These are phyloP conservation scores for Colletotrichum acutatum DNA, from an alignment of 2,329 filamentous ascomycete genomes.

Conservation along the genomic window DNA sequence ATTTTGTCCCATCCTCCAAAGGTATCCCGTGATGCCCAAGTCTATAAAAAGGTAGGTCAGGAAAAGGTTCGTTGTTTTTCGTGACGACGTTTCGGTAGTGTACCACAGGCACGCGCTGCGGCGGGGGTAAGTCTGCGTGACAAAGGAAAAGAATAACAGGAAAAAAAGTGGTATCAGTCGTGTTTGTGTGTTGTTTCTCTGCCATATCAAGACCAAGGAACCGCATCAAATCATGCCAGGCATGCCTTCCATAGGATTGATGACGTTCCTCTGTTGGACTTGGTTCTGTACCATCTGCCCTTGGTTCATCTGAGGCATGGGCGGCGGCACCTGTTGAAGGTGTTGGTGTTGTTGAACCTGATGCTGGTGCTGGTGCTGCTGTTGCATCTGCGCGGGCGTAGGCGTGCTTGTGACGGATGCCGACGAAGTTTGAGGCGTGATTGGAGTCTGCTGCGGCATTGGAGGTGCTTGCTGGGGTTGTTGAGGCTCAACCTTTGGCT, in stretches of 20 bases:
- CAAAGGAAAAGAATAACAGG: constrained; percentile 29
- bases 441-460: constrained; percentile 38
- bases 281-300: constrained; percentile 33
- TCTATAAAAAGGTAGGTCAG: constrained; percentile 19
- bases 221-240: constrained; percentile 35
- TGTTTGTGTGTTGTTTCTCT: constrained; percentile 10
- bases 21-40: constrained; percentile 17
- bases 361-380: constrained; percentile 38
- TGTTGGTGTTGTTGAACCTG: constrained; percentile 39
- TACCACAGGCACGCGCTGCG: constrained; percentile 29
- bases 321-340: constrained; percentile 38
- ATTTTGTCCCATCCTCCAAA: constrained; percentile 1
- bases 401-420: constrained; percentile 52
- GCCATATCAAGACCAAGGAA: neutral
- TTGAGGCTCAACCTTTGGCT: constrained; percentile 58
- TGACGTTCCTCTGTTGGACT: constrained; percentile 19
- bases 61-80: constrained; percentile 24
- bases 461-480: constrained; percentile 38
- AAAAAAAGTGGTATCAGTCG: constrained; percentile 30
- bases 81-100: constrained; percentile 21
- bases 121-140: constrained; percentile 17
- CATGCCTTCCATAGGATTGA: constrained; percentile 32
- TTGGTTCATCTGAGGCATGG: constrained; percentile 36
- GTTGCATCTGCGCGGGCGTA: constrained; percentile 45
- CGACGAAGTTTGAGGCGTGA: constrained; percentile 56